Conservation (phyloP, 1,284 basidiomycete species). For the Fomitopsis schrenkii region DNA sequence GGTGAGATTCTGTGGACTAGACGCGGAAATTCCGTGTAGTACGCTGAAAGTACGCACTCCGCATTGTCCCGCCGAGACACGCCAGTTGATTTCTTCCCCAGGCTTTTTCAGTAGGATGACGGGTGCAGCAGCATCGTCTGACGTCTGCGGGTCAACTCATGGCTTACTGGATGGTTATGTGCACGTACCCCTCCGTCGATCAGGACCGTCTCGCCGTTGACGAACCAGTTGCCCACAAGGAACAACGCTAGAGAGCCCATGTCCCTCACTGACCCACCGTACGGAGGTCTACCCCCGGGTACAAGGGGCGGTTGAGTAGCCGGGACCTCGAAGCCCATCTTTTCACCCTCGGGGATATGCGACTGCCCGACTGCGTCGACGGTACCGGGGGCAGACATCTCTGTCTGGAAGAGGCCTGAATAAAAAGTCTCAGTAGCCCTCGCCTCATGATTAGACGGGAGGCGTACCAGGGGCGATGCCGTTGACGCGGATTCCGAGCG, state of each 20-base stretch:
- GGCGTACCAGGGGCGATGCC: slow-evolving; percentile 44
- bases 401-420: slow-evolving; percentile 30
- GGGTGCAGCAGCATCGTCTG: slow-evolving; percentile 39
- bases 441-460: neutral
- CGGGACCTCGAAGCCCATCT: slow-evolving; percentile 31
- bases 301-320: slow-evolving; percentile 18
- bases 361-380: slow-evolving; percentile 31
- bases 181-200: slow-evolving; percentile 46
- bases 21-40: neutral
- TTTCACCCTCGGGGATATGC: slow-evolving; percentile 17
- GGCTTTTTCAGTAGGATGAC: slow-evolving; percentile 32
- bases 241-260: slow-evolving; percentile 43
- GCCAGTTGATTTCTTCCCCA: neutral
- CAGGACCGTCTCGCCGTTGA: slow-evolving; percentile 49
- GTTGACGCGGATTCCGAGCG: slow-evolving; percentile 53
- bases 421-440: neutral
- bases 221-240: slow-evolving; percentile 45
- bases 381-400: slow-evolving; percentile 31
- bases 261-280: slow-evolving; percentile 38
- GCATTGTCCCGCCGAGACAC: too few relatives aligned
- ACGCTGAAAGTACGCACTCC: neutral
- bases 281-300: slow-evolving; percentile 9
- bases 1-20: too few relatives aligned
- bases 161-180: neutral
- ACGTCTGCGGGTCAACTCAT: neutral